These are phyloP conservation scores for Zelopaecilomyces penicillatus DNA, from an alignment of 2,329 filamentous ascomycete genomes.

Conservation along the genomic window DNA sequence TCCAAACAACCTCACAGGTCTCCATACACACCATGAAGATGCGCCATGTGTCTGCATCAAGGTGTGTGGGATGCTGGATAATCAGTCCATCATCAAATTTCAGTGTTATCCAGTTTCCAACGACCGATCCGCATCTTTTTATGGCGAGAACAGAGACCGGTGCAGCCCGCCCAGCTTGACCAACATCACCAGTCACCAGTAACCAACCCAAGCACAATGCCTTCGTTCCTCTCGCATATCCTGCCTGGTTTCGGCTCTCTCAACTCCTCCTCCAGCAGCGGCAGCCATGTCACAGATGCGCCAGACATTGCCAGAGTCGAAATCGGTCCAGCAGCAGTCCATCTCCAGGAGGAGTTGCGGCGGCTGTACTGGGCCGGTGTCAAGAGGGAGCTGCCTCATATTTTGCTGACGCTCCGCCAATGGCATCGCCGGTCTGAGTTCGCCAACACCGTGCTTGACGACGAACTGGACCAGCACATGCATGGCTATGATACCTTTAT, in stretches of 20 bases:
- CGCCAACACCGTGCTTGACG: constrained; percentile 10
- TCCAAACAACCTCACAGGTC: too few species aligned
- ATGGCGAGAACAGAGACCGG: too few species aligned
- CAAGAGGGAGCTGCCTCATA: constrained; percentile 23
- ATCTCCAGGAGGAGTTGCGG: constrained; percentile 6
- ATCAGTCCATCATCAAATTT: too few species aligned
- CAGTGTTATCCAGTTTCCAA: too few species aligned
- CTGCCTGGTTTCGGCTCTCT: neutral
- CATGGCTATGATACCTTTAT: constrained; percentile 32
- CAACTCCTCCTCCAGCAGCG: neutral
- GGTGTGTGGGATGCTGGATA: too few species aligned
- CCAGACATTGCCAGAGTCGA: neutral
- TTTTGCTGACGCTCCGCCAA: constrained; percentile 23
- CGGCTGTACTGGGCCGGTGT: constrained; percentile 30
- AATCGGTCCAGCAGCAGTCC: constrained; percentile 4
- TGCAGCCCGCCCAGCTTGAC: too few species aligned
- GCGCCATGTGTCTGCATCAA: too few species aligned
- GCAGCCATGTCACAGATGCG: constrained; percentile 5
- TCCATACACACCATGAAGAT: too few species aligned
- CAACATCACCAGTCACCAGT: too few species aligned
- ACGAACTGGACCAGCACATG: constrained; percentile 21
- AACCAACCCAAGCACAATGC: neutral
- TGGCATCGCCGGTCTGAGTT: constrained; percentile 21
- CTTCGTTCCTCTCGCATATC: neutral
- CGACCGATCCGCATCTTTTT: too few species aligned